phyloP scores from a whole-genome alignment of 441 rosid genomes.

The Adansonia grandidieri region DNA sequence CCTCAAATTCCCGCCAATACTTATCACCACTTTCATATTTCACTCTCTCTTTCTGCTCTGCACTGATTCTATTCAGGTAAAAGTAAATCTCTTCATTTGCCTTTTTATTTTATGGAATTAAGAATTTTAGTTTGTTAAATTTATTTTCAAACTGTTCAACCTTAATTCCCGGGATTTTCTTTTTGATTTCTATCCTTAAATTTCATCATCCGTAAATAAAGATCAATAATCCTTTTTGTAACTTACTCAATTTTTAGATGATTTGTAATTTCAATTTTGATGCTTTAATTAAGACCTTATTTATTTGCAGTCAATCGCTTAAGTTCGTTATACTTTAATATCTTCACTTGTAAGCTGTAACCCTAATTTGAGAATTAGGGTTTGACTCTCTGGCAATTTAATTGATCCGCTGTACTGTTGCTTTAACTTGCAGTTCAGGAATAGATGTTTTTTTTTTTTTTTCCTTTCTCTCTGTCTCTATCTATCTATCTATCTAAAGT shows the following conservation, averaged over 20 bases:
- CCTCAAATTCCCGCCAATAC: constrained; percentile 24
- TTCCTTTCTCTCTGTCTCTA: neutral
- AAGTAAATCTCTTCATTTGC: neutral
- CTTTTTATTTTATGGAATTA: neutral
- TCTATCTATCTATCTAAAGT: neutral
- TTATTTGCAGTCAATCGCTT: neutral
- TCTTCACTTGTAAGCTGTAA: neutral
- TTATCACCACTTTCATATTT: constrained; percentile 18
- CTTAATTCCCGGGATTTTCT: neutral
- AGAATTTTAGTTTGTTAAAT: neutral
- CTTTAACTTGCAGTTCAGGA: neutral
- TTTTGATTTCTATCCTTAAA: neutral
- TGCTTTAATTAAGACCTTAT: neutral
- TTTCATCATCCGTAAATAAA: neutral
- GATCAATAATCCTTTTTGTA: neutral
- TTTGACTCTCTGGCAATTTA: neutral
- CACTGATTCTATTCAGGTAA: constrained; percentile 8
- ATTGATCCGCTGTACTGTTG: neutral
- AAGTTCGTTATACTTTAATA: neutral
- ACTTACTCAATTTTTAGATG: neutral
- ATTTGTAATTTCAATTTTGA: neutral
- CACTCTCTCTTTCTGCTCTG: neutral
- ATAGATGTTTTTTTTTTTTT: neutral
- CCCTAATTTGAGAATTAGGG: constrained; percentile 20
- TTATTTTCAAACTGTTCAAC: neutral